Percentiles rank a stretch among this genome's conserved stretches.
Evolutionary conservation across 2,329 filamentous ascomycete species (phyloP).

Genomic region (Hypocreales sp.): DNA sequence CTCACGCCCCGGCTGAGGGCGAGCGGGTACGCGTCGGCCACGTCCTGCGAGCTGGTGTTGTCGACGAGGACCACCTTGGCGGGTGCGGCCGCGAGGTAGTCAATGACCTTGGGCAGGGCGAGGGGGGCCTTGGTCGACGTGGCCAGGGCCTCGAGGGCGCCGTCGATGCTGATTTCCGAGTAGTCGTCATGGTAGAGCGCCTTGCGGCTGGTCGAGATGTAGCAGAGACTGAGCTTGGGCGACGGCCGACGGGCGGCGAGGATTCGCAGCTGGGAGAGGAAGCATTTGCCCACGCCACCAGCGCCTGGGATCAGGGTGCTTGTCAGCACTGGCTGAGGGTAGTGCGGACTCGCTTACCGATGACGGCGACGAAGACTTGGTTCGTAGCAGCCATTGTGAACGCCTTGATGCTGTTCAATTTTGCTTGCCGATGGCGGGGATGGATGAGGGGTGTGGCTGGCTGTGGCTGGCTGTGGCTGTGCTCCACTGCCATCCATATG

Average conservation of each 20-base stretch:
- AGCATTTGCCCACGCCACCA: conserved; percentile 84
- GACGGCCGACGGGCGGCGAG: conserved; percentile 51
- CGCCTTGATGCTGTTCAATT: conserved; percentile 9
- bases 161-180: conserved; percentile 46
- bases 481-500: too few species aligned
- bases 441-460: neutral
- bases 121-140: conserved; percentile 50
- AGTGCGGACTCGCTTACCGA: conserved; percentile 19
- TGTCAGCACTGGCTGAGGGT: conserved; percentile 4
- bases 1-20: conserved; percentile 73
- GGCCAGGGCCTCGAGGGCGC: conserved; percentile 45
- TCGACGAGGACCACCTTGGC: conserved; percentile 75
- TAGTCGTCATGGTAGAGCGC: conserved; percentile 64
- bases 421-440: too few species aligned
- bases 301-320: conserved; percentile 42
- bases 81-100: conserved; percentile 65
- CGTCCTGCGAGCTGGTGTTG: conserved; percentile 82
- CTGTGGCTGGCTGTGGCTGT: neutral
- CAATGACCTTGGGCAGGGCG: conserved; percentile 52
- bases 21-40: conserved; percentile 69
- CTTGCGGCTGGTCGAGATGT: conserved; percentile 75
- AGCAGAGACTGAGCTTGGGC: conserved; percentile 61
- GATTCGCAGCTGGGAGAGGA: conserved; percentile 64
- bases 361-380: conserved; percentile 36
- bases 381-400: conserved; percentile 25